phyloP scores from a whole-genome alignment of 495 filamentous ascomycete genomes.

The Penicillium waksmanii region DNA sequence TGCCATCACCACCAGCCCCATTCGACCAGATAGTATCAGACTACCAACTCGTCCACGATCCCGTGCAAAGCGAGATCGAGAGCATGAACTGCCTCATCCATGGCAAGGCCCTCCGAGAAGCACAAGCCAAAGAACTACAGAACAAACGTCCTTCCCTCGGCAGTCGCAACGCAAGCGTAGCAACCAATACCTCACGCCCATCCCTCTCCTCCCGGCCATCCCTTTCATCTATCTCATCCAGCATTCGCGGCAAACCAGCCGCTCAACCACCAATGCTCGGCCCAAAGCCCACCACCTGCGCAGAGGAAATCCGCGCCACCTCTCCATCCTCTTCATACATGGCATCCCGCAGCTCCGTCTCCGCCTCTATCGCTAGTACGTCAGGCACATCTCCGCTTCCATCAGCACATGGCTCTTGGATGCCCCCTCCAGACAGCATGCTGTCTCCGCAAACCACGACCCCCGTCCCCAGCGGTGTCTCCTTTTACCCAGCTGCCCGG shows the following conservation, averaged over 20 bases:
- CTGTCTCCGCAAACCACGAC: conserved; percentile 23
- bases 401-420: conserved; percentile 24
- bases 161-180: conserved; percentile 21
- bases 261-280: conserved; percentile 25
- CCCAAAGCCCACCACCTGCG: conserved; percentile 20
- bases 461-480: conserved; percentile 24
- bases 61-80: conserved; percentile 73
- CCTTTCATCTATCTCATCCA: conserved; percentile 6
- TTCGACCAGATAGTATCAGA: conserved; percentile 71
- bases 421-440: conserved; percentile 10
- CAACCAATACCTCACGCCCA: conserved; percentile 2
- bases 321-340: conserved; percentile 26
- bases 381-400: conserved; percentile 31
- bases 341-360: conserved; percentile 20
- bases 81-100: conserved; percentile 67
- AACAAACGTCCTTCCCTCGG: conserved; percentile 35
- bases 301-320: conserved; percentile 19
- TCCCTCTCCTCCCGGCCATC: conserved; percentile 17
- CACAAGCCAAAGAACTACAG: conserved; percentile 55
- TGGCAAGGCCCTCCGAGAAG: conserved; percentile 73
- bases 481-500: conserved; percentile 33
- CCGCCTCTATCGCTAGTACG: conserved; percentile 24
- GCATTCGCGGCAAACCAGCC: conserved; percentile 18
- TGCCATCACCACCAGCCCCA: conserved; percentile 73
- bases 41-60: conserved; percentile 69